A percentile compares a stretch with the other conserved stretches of the same genome.
phyloP scores from a whole-genome alignment of 805 yeast genomes.

The Yamadazyma sp. region DNA sequence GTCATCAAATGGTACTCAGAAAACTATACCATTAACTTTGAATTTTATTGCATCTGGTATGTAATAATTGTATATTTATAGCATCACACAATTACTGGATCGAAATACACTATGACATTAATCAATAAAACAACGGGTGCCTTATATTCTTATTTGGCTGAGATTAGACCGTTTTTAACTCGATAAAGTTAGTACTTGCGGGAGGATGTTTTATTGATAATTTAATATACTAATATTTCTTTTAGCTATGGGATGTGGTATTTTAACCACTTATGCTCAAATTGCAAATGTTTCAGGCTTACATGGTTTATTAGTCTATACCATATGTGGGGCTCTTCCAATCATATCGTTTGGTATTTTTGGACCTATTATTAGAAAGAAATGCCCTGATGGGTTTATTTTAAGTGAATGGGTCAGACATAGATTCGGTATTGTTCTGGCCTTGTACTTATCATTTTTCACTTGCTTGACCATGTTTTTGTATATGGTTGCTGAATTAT shows the following conservation, averaged over 20 bases:
- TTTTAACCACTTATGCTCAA: conserved; percentile 79
- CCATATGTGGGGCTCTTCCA: conserved; percentile 78
- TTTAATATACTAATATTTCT: conserved; percentile 10
- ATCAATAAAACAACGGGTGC: conserved; percentile 14
- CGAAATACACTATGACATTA: neutral
- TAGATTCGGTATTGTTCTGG: conserved; percentile 71
- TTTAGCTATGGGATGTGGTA: conserved; percentile 84
- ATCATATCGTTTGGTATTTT: conserved; percentile 76
- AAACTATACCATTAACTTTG: conserved; percentile 75
- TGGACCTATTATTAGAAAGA: conserved; percentile 75
- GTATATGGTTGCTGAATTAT: conserved; percentile 82
- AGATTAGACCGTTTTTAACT: conserved; percentile 42
- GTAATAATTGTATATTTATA: conserved; percentile 38
- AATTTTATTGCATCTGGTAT: conserved; percentile 89
- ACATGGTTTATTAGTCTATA: conserved; percentile 82
- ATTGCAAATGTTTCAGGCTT: conserved; percentile 84
- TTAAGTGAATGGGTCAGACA: conserved; percentile 92
- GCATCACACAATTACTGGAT: no score
- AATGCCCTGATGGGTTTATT: conserved; percentile 88
- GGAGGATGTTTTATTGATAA: conserved; percentile 35
- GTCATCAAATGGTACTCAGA: conserved; percentile 77
- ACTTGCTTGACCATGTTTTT: conserved; percentile 82
- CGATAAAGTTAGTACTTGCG: conserved; percentile 46
- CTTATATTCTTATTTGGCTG: conserved; percentile 30
- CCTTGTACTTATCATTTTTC: conserved; percentile 73